Evolutionary conservation across 345 rosid genomes (phyloP).

Genomic region (Bruguiera sexangula): DNA sequence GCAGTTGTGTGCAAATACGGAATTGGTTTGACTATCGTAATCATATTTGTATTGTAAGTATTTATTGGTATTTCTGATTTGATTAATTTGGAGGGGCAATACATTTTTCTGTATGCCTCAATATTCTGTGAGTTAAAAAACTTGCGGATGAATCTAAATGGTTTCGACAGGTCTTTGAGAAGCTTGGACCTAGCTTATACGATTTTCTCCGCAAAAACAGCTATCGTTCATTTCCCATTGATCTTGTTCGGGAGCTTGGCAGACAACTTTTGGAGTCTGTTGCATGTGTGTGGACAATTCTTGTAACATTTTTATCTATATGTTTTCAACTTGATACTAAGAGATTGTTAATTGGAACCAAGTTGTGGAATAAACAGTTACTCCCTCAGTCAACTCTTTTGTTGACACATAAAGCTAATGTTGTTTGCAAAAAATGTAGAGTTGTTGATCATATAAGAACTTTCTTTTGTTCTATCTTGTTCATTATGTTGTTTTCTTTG

Average conservation of each 20-base stretch:
- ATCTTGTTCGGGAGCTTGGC: slow-evolving; percentile 32
- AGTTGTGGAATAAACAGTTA: slow-evolving; percentile 12
- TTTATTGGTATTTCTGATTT: slow-evolving; percentile 26
- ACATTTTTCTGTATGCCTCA: slow-evolving; percentile 30
- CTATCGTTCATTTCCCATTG: slow-evolving; percentile 30
- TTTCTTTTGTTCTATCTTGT: slow-evolving; percentile 13
- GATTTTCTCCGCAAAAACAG: slow-evolving; percentile 32
- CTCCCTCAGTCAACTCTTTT: slow-evolving; percentile 1
- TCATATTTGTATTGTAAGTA: slow-evolving; percentile 35
- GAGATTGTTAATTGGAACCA: slow-evolving; percentile 13
- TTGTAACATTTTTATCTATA: slow-evolving; percentile 47
- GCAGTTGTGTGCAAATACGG: slow-evolving; percentile 38
- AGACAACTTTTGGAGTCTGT: slow-evolving; percentile 34
- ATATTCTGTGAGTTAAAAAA: slow-evolving; percentile 35
- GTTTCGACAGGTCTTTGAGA: slow-evolving; percentile 29
- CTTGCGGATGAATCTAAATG: slow-evolving; percentile 30
- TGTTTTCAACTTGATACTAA: slow-evolving; percentile 32
- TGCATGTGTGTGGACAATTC: slow-evolving; percentile 43
- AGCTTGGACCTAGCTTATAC: slow-evolving; percentile 31
- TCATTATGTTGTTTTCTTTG: slow-evolving; percentile 22
- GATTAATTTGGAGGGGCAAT: slow-evolving; percentile 34
- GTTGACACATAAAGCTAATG: not conserved
- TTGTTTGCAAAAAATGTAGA: slow-evolving; percentile 7
- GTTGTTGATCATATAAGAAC: slow-evolving; percentile 13
- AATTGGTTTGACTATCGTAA: slow-evolving; percentile 38